Evolutionary conservation across 371 early-diverging fungal species (phyloP).

Genomic region (Sporodiniella umbellata): DNA sequence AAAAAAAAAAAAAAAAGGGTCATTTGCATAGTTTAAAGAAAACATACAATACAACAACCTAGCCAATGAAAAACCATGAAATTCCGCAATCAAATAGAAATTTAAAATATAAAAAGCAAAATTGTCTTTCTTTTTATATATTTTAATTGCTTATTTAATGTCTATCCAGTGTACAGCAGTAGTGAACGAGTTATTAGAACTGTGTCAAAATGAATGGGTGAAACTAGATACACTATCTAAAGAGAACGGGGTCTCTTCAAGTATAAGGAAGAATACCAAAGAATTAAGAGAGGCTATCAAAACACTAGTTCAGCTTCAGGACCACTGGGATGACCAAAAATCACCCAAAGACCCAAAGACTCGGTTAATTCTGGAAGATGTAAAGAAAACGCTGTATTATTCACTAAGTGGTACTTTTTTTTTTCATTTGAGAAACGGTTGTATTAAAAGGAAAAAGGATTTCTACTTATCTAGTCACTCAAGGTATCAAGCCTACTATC

Average conservation of each 20-base stretch:
- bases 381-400: constrained; percentile 18
- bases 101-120: neutral
- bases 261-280: constrained; percentile 6
- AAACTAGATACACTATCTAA: constrained; percentile 8
- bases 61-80: too few relatives aligned
- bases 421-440: too few relatives aligned
- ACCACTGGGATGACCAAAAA: constrained; percentile 25
- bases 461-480: constrained; percentile 1
- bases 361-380: constrained; percentile 26
- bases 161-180: constrained; percentile 12
- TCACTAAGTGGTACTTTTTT: constrained; percentile 24
- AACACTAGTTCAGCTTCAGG: constrained; percentile 23
- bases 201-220: constrained; percentile 18
- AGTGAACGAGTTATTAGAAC: constrained; percentile 12
- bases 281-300: constrained; percentile 26
- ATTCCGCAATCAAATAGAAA: too few relatives aligned
- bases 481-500: constrained; percentile 10
- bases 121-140: too few relatives aligned
- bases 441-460: constrained; percentile 1
- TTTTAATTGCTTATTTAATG: constrained; percentile 14
- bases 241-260: constrained; percentile 7
- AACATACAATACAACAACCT: too few relatives aligned
- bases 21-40: too few relatives aligned
- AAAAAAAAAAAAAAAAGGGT: too few relatives aligned
- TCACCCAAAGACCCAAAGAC: constrained; percentile 17